phyloP scores from a whole-genome alignment of 2,329 filamentous ascomycete genomes.

The Basipetospora chlamydospora region DNA sequence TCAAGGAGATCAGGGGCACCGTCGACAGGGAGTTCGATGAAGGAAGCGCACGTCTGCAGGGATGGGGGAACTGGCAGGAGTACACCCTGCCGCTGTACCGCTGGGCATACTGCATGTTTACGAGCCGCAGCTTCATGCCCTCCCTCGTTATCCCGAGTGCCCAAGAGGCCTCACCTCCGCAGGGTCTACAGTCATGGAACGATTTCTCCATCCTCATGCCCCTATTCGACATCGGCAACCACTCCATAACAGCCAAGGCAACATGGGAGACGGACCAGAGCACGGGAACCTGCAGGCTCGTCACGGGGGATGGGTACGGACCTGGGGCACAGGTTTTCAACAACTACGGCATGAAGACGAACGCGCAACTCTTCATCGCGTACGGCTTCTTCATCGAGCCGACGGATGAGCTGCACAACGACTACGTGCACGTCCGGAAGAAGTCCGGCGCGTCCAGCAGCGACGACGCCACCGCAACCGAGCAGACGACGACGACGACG shows the following conservation, averaged over 20 bases:
- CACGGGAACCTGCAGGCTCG: slow-evolving; percentile 27
- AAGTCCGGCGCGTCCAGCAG: slow-evolving; percentile 18
- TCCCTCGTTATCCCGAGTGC: slow-evolving; percentile 35
- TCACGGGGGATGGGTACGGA: slow-evolving; percentile 24
- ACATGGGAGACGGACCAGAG: slow-evolving; percentile 38
- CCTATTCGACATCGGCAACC: slow-evolving; percentile 58
- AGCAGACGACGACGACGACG: no score
- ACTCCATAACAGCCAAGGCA: slow-evolving; percentile 44
- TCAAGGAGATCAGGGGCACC: slow-evolving; percentile 30
- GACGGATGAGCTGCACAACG: slow-evolving; percentile 36
- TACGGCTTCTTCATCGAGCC: slow-evolving; percentile 47
- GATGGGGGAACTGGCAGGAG: slow-evolving; percentile 15
- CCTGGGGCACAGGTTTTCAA: slow-evolving; percentile 47
- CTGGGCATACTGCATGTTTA: slow-evolving; percentile 52
- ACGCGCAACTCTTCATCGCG: slow-evolving; percentile 51
- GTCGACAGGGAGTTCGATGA: slow-evolving; percentile 30
- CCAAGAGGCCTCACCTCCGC: slow-evolving; percentile 14
- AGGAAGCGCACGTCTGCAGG: slow-evolving; percentile 23
- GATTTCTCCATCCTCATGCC: slow-evolving; percentile 57
- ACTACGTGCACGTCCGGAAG: slow-evolving; percentile 43
- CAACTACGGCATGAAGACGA: slow-evolving; percentile 63
- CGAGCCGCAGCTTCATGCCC: slow-evolving; percentile 49
- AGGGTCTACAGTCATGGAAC: slow-evolving; percentile 24
- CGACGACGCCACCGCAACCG: no score
- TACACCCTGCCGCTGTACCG: slow-evolving; percentile 39